These are phyloP conservation scores for Kluyveromyces aestuarii DNA, from an alignment of 805 yeast genomes.

Conservation along the genomic window DNA sequence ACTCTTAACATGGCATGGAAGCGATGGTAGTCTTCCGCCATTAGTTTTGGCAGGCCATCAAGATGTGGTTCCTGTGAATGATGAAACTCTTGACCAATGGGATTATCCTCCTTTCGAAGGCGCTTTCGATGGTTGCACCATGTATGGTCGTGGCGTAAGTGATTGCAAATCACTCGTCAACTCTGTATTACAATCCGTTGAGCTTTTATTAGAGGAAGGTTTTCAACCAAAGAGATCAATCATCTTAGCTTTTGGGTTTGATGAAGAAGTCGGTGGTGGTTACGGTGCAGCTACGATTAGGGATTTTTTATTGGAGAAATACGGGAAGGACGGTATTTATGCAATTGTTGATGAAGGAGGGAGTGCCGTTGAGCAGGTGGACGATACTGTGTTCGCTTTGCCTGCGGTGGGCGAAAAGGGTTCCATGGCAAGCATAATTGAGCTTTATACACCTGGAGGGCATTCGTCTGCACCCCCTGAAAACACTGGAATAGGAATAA, in stretches of 20 bases:
- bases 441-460: slow-evolving; percentile 52
- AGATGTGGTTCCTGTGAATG: slow-evolving; percentile 68
- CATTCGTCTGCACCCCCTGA: slow-evolving; percentile 66
- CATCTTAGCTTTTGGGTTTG: slow-evolving; percentile 57
- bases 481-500: slow-evolving; percentile 64
- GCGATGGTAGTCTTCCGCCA: slow-evolving; percentile 42
- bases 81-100: slow-evolving; percentile 48
- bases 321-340: slow-evolving; percentile 48
- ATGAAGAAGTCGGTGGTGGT: slow-evolving; percentile 59
- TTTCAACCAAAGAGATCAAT: slow-evolving; percentile 48
- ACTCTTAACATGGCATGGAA: slow-evolving; percentile 51
- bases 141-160: slow-evolving; percentile 63
- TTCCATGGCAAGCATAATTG: slow-evolving; percentile 31
- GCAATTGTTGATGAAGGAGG: slow-evolving; percentile 58
- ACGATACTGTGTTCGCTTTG: slow-evolving; percentile 37
- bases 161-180: slow-evolving; percentile 62
- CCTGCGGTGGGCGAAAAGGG: slow-evolving; percentile 43
- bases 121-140: slow-evolving; percentile 44
- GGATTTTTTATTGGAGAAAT: slow-evolving; percentile 36
- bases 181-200: slow-evolving; percentile 49
- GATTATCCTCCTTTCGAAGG: slow-evolving; percentile 53
- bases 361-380: slow-evolving; percentile 24
- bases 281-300: slow-evolving; percentile 47
- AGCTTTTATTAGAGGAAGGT: slow-evolving; percentile 34
- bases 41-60: slow-evolving; percentile 61